phyloP scores from a whole-genome alignment of 768 basidiomycete species.

The Imleria badia region DNA sequence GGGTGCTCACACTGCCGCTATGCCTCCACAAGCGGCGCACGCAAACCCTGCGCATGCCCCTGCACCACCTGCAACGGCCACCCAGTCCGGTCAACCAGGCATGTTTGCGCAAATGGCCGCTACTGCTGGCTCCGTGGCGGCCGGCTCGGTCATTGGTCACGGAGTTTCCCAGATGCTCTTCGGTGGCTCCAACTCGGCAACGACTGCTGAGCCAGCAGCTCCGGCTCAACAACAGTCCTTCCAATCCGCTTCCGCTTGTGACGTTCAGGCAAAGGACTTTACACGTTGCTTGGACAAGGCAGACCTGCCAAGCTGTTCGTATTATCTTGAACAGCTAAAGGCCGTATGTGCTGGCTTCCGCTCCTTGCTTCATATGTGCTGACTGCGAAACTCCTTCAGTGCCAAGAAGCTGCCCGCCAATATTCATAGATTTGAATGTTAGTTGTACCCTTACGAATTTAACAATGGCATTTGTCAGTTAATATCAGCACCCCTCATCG shows the following conservation, averaged over 20 bases:
- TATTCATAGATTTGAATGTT: conserved; percentile 36
- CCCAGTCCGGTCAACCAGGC: conserved; percentile 58
- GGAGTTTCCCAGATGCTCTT: conserved; percentile 91
- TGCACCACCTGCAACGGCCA: conserved; percentile 36
- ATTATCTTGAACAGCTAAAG: conserved; percentile 88
- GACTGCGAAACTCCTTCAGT: conserved; percentile 38
- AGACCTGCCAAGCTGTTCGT: conserved; percentile 74
- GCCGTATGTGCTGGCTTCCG: conserved; percentile 52
- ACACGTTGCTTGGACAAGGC: conserved; percentile 83
- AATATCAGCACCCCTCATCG: not conserved
- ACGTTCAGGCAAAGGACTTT: conserved; percentile 85
- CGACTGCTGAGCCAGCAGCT: conserved; percentile 48
- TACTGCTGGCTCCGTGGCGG: conserved; percentile 86
- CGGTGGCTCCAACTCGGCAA: conserved; percentile 54
- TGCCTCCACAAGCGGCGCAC: conserved; percentile 42
- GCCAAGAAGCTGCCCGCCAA: conserved; percentile 71
- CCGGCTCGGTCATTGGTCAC: conserved; percentile 86
- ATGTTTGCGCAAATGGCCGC: conserved; percentile 85
- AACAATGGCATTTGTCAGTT: conserved; percentile 10
- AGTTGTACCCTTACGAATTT: conserved; percentile 4
- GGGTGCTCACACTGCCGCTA: conserved; percentile 49
- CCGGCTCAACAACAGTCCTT: conserved; percentile 50
- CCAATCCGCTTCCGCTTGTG: conserved; percentile 53
- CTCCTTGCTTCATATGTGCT: conserved; percentile 6
- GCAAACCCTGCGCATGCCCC: conserved; percentile 44